Evolutionary conservation across 176 grass and related monocot species (phyloP).

Genomic region (Triticum timopheevii): DNA sequence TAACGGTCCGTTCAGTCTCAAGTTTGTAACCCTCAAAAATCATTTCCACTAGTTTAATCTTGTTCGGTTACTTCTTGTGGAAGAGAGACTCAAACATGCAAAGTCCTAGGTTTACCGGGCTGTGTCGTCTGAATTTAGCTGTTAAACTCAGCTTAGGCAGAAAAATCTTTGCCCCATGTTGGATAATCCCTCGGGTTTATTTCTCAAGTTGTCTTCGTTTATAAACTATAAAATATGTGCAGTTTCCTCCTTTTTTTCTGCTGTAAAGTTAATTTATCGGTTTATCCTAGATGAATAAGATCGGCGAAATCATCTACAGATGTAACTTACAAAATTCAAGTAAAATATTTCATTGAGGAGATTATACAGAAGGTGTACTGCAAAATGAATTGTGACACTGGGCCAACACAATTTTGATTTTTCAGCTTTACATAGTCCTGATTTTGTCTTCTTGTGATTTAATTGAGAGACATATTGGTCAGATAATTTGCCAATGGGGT

Average conservation of each 20-base stretch:
- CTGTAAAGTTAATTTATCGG: neutral
- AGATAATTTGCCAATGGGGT: neutral
- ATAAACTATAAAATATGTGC: neutral
- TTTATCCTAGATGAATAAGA: neutral
- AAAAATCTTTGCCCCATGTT: neutral
- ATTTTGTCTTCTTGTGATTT: neutral
- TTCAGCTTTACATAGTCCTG: neutral
- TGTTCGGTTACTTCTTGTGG: neutral
- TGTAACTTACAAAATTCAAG: neutral
- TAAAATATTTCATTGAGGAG: neutral
- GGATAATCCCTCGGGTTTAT: neutral
- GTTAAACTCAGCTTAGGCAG: neutral
- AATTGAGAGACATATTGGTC: neutral
- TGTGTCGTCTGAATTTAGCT: neutral
- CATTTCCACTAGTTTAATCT: slow-evolving; percentile 11
- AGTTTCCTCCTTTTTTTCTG: neutral
- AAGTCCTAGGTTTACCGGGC: neutral
- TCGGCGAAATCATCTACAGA: neutral
- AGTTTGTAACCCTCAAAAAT: neutral
- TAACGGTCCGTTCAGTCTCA: neutral
- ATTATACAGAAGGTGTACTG: neutral
- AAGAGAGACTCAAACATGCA: neutral
- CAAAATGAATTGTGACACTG: neutral
- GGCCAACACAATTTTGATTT: neutral
- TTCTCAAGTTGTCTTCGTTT: neutral